A percentile compares a stretch with the other conserved stretches of the same genome.
Conservation (phyloP, 805 yeast genomes). For the Candida vaughaniae region DNA sequence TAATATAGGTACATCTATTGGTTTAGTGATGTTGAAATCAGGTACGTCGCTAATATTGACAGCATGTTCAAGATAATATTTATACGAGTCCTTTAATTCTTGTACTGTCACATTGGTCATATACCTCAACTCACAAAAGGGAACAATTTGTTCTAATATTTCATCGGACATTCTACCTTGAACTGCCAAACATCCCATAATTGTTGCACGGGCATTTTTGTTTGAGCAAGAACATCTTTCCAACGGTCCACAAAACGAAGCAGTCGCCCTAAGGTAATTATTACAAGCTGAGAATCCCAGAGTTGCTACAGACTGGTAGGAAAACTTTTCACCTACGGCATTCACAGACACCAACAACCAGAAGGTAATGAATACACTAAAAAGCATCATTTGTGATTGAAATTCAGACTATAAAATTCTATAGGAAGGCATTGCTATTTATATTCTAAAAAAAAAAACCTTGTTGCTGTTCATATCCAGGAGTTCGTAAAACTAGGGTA, state of each 20-base stretch:
- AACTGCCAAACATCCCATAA: conserved; percentile 24
- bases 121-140: conserved; percentile 18
- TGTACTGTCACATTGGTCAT: conserved; percentile 22
- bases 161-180: neutral
- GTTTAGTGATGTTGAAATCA: conserved; percentile 20
- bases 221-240: conserved; percentile 19
- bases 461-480: no score
- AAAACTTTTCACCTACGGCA: neutral
- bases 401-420: no score
- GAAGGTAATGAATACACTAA: neutral
- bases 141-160: conserved; percentile 6
- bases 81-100: conserved; percentile 13
- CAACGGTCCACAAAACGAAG: conserved; percentile 9
- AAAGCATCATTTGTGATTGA: neutral
- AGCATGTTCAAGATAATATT: conserved; percentile 16
- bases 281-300: neutral
- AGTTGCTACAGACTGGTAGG: neutral
- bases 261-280: neutral
- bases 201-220: conserved; percentile 27
- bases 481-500: no score
- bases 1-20: conserved; percentile 25
- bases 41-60: conserved; percentile 17
- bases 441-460: no score
- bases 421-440: no score
- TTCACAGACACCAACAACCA: neutral